Base-by-base conservation (phyloP, 108 stramenopile genomes). In the Cyclotella choctawhatcheeana region DNA sequence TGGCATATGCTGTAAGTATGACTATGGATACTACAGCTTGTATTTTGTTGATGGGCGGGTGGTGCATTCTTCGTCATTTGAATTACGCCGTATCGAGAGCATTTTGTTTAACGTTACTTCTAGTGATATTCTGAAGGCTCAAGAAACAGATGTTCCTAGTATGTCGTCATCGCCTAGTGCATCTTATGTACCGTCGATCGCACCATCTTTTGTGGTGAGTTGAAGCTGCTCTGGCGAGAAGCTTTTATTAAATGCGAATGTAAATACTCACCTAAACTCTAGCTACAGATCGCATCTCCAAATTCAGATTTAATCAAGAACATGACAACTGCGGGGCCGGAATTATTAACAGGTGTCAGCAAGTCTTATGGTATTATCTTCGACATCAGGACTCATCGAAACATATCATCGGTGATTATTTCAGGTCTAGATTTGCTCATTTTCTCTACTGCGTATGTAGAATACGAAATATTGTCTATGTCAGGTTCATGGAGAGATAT, bases 1-100 rank as follows among this genome's bases (percentile, higher is more conserved):
- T 50, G 70, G 70, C 1, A n/a, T 71, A 14, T 71, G 70, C 30
- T 71, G 70, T 44, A 30, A 48, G 20, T 51, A 71, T 26, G 59
- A 48, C n/a, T 12, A 59, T 21, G 70, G 59, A 13, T 44, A 30
- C 5, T 71, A 71, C 47, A 50, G 31, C 21, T 16, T 71, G 14
- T 55, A 33, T 27, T 60, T 71, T 30, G 50, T 12, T 22, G 58
- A 59, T 2, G 56, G 69, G 16, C 44, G 62, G 44, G 0, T 10
- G 8, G 27, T 52, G 1, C 20, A 21, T 22, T 22, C 1, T 21
- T 52, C 51, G 21, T 22, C 20, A 22, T 52, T 5, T 5, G 22
- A 52, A 5, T 10, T 21, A 10, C 22, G 22, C 10, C 51, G 51
- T 1, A 18, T 52, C 22, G 51, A 5, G 22, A 22, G 10, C 21